Base-by-base conservation (phyloP, 495 filamentous ascomycete genomes). In the Aspergillus bridgeri region DNA sequence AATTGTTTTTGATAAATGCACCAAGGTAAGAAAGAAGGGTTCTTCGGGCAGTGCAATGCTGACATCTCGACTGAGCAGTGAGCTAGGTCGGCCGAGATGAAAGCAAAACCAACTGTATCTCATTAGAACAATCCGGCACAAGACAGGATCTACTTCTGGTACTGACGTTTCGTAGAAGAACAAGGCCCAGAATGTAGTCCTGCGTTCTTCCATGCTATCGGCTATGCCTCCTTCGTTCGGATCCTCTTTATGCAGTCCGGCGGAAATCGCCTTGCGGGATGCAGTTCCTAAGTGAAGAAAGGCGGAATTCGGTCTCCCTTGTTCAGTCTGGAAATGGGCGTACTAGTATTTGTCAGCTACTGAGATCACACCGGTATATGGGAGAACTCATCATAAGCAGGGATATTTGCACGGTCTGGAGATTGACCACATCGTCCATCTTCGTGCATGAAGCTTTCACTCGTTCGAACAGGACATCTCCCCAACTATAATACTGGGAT, bases 211-310 rank as follows among this genome's bases (percentile, higher is more conserved):
- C 8, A 69, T 63, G 27, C 59, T 69, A 20, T 75, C 67, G 8
- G 60, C 38, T 0, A 54, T 61, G 51, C 75, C 67, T 5, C 58
- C 59, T 7, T 65, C 59, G 8, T 61, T 51, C 1, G 69, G 74
- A 1, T 70, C 70, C 33, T 78, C 73, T 45, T 75, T 79, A 51
- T 79, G 72, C 52, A 79, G 25, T 3, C 76, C 76, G 33, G 75
- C 71, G 7, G 74, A 68, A 7, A 78, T 52, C 6, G 75, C 72
- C 62, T 77, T 79, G 6, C 76, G 70, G 17, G 63, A 42, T 5
- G 74, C 74, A 5, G 67, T 59, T 3, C 76, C 76, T 17, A 76
- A 53, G 47, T 73, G 65, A 20, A 79, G 60, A 55, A 75, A 79
- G 6, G 69, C 60, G 4, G 75, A 75, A 52, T 79, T 78, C 1